These are phyloP conservation scores for Prorocentrum cordatum DNA, from an alignment of 169 alveolate species.

Conservation along the genomic window DNA sequence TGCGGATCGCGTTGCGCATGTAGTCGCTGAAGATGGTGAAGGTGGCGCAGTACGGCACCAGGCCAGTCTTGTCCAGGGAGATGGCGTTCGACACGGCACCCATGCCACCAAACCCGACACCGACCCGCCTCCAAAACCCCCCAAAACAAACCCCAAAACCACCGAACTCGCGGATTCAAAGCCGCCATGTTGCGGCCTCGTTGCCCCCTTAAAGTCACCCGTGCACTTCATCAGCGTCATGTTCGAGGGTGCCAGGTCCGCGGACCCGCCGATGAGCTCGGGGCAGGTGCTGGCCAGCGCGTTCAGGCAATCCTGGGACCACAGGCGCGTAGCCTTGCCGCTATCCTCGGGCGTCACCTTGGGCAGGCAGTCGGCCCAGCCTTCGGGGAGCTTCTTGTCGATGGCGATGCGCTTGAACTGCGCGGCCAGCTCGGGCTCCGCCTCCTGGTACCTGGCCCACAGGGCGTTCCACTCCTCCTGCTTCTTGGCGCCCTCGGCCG, in stretches of 20 bases:
- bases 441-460: background rate
- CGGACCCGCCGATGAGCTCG: conserved; percentile 77
- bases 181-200: conserved; percentile 29
- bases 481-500: background rate
- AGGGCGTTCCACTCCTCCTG: background rate
- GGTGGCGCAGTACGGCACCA: conserved; percentile 63
- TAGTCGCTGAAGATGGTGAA: conserved; percentile 69
- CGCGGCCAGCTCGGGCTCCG: background rate
- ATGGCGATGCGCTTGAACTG: background rate
- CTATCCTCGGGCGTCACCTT: background rate
- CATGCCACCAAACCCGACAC: too few relatives aligned
- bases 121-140: too few relatives aligned
- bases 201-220: too few relatives aligned
- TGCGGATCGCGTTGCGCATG: conserved; percentile 68
- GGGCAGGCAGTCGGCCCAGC: background rate
- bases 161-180: conserved; percentile 70
- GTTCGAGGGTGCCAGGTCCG: conserved; percentile 78
- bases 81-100: conserved; percentile 56
- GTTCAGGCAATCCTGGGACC: conserved; percentile 19
- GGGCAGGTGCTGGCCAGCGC: conserved; percentile 40
- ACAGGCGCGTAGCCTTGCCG: background rate
- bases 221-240: background rate
- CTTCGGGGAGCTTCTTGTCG: background rate
- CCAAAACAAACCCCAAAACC: too few relatives aligned
- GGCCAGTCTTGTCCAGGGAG: conserved; percentile 67